Evolutionary conservation across 2,329 filamentous ascomycete genomes (phyloP).

Genomic region (Corniculantispora saksenae): DNA sequence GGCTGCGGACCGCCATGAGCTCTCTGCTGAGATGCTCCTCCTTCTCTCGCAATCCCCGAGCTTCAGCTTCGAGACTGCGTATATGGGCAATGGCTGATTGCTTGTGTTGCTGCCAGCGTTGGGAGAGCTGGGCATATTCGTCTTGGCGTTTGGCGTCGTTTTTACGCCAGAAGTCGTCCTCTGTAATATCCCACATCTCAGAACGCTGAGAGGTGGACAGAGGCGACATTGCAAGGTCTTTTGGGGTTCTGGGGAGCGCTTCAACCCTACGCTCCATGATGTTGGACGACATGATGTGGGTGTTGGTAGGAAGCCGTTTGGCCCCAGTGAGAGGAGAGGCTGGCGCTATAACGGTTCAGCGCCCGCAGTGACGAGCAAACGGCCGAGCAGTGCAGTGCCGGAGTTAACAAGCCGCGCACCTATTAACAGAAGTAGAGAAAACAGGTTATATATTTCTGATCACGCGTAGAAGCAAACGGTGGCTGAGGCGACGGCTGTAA

Average conservation of each 20-base stretch:
- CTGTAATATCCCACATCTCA: slow-evolving; percentile 37
- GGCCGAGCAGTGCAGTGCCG: not conserved
- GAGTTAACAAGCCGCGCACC: not conserved
- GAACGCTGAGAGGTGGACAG: not conserved
- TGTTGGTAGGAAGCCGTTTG: not conserved
- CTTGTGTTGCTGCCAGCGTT: slow-evolving; percentile 17
- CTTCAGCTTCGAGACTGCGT: not conserved
- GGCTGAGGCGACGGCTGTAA: not conserved
- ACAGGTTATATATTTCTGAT: not conserved
- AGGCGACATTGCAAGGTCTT: not conserved
- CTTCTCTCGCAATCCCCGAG: not conserved
- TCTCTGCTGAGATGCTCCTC: not conserved
- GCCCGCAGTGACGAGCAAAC: slow-evolving; percentile 8
- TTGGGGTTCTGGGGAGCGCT: not conserved
- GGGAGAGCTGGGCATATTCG: slow-evolving; percentile 27
- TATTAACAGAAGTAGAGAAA: not conserved
- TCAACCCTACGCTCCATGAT: not conserved
- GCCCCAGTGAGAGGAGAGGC: not conserved
- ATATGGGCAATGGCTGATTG: not conserved
- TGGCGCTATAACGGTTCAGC: slow-evolving; percentile 8
- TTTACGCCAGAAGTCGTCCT: slow-evolving; percentile 36
- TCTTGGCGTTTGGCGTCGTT: slow-evolving; percentile 30
- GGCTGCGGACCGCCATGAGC: not conserved
- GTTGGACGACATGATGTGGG: not conserved
- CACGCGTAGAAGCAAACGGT: not conserved